Percentiles rank a stretch among this genome's conserved stretches.
Evolutionary conservation across 2,329 filamentous ascomycete genomes (phyloP).

Genomic region (Cladophialophora chaetospira): DNA sequence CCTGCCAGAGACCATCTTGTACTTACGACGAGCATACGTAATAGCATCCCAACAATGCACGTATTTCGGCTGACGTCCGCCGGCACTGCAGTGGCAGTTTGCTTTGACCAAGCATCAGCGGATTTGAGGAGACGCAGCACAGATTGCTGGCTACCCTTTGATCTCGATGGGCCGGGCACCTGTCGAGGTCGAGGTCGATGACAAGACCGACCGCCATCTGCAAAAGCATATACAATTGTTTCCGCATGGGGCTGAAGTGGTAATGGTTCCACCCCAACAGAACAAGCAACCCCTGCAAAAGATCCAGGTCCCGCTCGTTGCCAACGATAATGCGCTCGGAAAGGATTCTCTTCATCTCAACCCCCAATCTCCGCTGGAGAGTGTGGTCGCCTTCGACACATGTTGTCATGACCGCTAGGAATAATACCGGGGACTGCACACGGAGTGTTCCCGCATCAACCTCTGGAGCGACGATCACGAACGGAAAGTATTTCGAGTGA

Average conservation of each 20-base stretch:
- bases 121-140: not conserved
- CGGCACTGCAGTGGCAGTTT: slow-evolving; percentile 9
- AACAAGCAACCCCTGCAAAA: slow-evolving; percentile 16
- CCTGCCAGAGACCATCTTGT: not conserved
- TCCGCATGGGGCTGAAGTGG: slow-evolving; percentile 12
- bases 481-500: slow-evolving; percentile 12
- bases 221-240: slow-evolving; percentile 15
- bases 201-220: slow-evolving; percentile 13
- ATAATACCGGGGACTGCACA: not conserved
- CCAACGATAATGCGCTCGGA: slow-evolving; percentile 6
- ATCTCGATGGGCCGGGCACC: slow-evolving; percentile 16
- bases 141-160: slow-evolving; percentile 11
- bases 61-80: slow-evolving; percentile 6
- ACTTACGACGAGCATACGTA: slow-evolving; percentile 17
- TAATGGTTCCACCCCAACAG: slow-evolving; percentile 12
- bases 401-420: slow-evolving; percentile 10
- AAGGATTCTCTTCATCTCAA: slow-evolving; percentile 3
- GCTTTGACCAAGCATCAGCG: not conserved
- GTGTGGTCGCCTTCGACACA: slow-evolving; percentile 12
- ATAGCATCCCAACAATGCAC: slow-evolving; percentile 14
- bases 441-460: slow-evolving; percentile 11
- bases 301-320: slow-evolving; percentile 10
- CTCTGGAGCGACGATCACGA: slow-evolving; percentile 8
- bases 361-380: slow-evolving; percentile 6
- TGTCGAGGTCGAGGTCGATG: slow-evolving; percentile 18